Percentiles rank a stretch among this genome's conserved stretches.
Conservation (phyloP, 2,329 filamentous ascomycete species). For the Aspergillus quadricinctus region DNA sequence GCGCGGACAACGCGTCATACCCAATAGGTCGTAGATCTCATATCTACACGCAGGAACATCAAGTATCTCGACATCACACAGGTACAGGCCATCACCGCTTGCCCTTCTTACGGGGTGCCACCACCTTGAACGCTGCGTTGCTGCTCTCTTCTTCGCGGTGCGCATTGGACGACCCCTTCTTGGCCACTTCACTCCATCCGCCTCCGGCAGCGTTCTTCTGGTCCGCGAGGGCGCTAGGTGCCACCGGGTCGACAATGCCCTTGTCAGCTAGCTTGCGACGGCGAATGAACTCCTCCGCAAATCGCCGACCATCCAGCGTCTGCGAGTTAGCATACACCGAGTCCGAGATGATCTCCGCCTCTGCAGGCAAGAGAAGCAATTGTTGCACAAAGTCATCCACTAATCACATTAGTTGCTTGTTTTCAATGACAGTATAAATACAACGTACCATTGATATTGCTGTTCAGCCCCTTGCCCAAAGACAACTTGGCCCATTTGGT, state of each 20-base stretch:
- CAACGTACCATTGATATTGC: slow-evolving; percentile 64
- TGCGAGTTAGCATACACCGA: slow-evolving; percentile 81
- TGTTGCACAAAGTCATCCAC: slow-evolving; percentile 77
- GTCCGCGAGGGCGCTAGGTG: slow-evolving; percentile 49
- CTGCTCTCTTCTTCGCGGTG: slow-evolving; percentile 46
- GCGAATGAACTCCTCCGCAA: slow-evolving; percentile 89
- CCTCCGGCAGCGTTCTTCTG: slow-evolving; percentile 48
- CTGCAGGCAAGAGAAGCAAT: slow-evolving; percentile 70
- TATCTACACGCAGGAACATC: neutral
- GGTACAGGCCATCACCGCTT: slow-evolving; percentile 53
- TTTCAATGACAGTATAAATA: slow-evolving; percentile 7
- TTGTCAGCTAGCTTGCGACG: slow-evolving; percentile 91
- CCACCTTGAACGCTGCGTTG: slow-evolving; percentile 75
- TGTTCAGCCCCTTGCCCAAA: slow-evolving; percentile 68
- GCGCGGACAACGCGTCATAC: neutral
- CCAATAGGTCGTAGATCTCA: neutral
- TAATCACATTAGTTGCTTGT: slow-evolving; percentile 41
- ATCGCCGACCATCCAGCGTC: slow-evolving; percentile 88
- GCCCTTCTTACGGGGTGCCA: slow-evolving; percentile 85
- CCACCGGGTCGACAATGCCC: slow-evolving; percentile 69
- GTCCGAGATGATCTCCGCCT: slow-evolving; percentile 79
- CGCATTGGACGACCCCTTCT: slow-evolving; percentile 65
- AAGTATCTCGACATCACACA: neutral
- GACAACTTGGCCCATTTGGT: slow-evolving; percentile 85
- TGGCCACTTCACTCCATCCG: slow-evolving; percentile 95